Evolutionary conservation across 192 early-diverging fungal genomes (phyloP), one percentile per base, ranked within the genome.

Genomic region (Entophlyctis luteolus): DNA sequence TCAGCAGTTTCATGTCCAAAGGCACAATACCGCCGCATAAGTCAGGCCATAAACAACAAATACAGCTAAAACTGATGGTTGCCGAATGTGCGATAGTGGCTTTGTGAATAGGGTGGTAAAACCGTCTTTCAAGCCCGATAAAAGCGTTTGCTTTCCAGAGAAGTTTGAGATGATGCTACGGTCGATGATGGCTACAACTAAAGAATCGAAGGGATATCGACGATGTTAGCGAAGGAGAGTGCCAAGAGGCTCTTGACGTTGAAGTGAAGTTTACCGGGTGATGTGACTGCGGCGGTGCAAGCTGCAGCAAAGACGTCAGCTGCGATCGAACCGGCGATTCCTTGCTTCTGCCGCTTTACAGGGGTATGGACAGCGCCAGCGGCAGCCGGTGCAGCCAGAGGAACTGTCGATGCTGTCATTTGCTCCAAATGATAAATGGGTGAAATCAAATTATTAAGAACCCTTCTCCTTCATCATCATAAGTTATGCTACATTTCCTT

Each of bases 131-230:
- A 82, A 36, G 2, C 65, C 75, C 36, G 32, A n/a, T 20, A 67
- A 22, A 38, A 82, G 63, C 35, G 67, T 59, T 46, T 75, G 47
- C 48, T 72, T 74, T 29, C 77, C 77, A n/a, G 55, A 62, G 27
- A 74, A 78, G 59, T 76, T 79, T 20, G 68, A 52, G 56, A 82
- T 77, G 60, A 82, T 82, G 37, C 72, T 38, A 14, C 72, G 68
- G 70, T 82, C 80, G 53, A 79, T 72, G 50, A 82, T 75, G 32
- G 77, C 71, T 23, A 82, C 77, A 50, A 78, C 67, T 42, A 66
- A 1, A n/a, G n/a, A 23, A 42, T 27, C 10, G 31, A 20, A 12
- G 0, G 32, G 18, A 42, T 42, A n/a, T n/a, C n/a, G n/a, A n/a
- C n/a, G n/a, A n/a, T n/a, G n/a, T n/a, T n/a, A n/a, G n/a, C n/a